Base-by-base conservation (phyloP, 108 stramenopile species). In the Epithemia pelagica region DNA sequence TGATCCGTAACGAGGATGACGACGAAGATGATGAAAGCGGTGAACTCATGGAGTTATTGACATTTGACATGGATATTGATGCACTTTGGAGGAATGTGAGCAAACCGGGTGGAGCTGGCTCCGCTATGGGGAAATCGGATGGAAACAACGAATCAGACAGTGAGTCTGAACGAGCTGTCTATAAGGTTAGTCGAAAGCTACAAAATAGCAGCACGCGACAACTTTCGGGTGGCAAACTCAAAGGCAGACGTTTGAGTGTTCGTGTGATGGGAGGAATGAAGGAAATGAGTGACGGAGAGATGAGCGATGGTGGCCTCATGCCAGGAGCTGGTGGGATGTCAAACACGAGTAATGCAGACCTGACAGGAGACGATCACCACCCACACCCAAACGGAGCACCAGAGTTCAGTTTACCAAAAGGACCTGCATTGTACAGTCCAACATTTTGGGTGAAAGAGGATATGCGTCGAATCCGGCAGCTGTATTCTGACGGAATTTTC, bases 11-110 rank as follows among this genome's bases (percentile, higher is more conserved):
- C 51, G 87, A 84, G 52, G 82, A 86, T 59, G 84, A 78, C 8
- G 63, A 62, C 15, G 32, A 52, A 23, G 65, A 61, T 15, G 78
- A 86, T 54, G 54, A 66, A 21, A 76, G 78, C 31, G 80, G 72
- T 0, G 79, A 86, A 22, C 66, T 78, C 32, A 80, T 89, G 80
- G 79, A 91, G 31, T 72, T 88, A 56, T 86, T 78, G 52, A 92
- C 91, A 1, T 89, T 73, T 66, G 91, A 92, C 54, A 88, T 92
- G 81, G 88, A 89, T 63, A 77, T 92, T 32, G 76, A 82, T 71
- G 82, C 86, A 5, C 69, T 91, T 19, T 89, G 84, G 78, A 5
- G 37, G 37, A 46, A 46, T 15, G 37, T 46, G 37, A 46, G 10
- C 37, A 46, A 46, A 46, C 37, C 37, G 5, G 69, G 62, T 23